phyloP scores from a whole-genome alignment of 805 yeast genomes.

The Suhomyces sp. region DNA sequence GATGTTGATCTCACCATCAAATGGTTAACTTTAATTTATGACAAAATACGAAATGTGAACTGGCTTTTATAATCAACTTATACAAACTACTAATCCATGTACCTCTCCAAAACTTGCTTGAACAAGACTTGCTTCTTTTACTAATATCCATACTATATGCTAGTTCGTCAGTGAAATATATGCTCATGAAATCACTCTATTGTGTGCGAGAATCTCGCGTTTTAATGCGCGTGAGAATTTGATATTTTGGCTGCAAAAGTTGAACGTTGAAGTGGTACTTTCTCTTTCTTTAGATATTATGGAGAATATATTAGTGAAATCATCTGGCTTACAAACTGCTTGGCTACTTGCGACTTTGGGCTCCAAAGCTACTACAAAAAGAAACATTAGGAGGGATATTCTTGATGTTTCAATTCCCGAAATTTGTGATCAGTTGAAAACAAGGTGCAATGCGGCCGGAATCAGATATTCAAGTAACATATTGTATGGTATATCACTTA shows the following conservation, averaged over 20 bases:
- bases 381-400: slow-evolving; percentile 30
- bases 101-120: background rate
- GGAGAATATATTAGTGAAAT: background rate
- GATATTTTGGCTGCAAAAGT: background rate
- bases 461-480: slow-evolving; percentile 42
- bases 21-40: slow-evolving; percentile 23
- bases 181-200: background rate
- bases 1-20: slow-evolving; percentile 23
- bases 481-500: slow-evolving; percentile 47
- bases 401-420: slow-evolving; percentile 39
- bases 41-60: slow-evolving; percentile 16
- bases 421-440: slow-evolving; percentile 30
- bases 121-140: background rate
- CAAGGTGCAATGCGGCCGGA: slow-evolving; percentile 1
- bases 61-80: background rate
- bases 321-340: slow-evolving; percentile 16
- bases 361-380: slow-evolving; percentile 22
- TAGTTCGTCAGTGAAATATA: background rate
- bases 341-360: slow-evolving; percentile 46
- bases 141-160: background rate
- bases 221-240: background rate
- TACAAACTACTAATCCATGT: background rate
- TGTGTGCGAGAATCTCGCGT: background rate
- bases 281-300: background rate
- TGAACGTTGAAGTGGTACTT: background rate